These are phyloP conservation scores for Camelina hispida DNA, from an alignment of 345 rosid genomes.

Conservation along the genomic window DNA sequence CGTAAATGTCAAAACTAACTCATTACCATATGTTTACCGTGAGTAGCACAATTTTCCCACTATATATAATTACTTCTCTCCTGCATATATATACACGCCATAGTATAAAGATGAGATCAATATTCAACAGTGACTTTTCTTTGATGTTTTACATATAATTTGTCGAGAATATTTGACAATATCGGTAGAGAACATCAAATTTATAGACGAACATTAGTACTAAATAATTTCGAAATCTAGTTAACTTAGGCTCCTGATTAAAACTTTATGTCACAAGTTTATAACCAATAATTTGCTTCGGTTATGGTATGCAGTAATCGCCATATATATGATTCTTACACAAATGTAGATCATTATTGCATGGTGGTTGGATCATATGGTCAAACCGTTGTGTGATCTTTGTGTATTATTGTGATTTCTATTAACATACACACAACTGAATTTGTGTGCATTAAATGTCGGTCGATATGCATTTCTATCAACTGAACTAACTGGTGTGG, in stretches of 20 bases:
- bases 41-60: constrained; percentile 16
- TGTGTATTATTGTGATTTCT: constrained; percentile 25
- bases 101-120: not conserved
- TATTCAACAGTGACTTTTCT: not conserved
- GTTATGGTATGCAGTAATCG: not conserved
- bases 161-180: not conserved
- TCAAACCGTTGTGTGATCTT: constrained; percentile 30
- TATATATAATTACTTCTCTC: not conserved
- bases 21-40: constrained; percentile 22
- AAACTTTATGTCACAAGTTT: not conserved
- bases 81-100: constrained; percentile 1
- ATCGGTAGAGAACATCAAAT: not conserved
- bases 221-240: not conserved
- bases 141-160: not conserved
- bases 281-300: not conserved
- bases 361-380: constrained; percentile 25
- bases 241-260: not conserved
- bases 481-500: constrained; percentile 22
- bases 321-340: not conserved
- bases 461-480: constrained; percentile 17
- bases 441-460: constrained; percentile 31
- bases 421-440: constrained; percentile 15
- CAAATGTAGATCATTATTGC: constrained; percentile 18
- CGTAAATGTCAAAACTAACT: constrained; percentile 34
- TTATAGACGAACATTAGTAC: not conserved